phyloP scores from a whole-genome alignment of 73 alveolate genomes.

The Paramecium sonneborni region DNA sequence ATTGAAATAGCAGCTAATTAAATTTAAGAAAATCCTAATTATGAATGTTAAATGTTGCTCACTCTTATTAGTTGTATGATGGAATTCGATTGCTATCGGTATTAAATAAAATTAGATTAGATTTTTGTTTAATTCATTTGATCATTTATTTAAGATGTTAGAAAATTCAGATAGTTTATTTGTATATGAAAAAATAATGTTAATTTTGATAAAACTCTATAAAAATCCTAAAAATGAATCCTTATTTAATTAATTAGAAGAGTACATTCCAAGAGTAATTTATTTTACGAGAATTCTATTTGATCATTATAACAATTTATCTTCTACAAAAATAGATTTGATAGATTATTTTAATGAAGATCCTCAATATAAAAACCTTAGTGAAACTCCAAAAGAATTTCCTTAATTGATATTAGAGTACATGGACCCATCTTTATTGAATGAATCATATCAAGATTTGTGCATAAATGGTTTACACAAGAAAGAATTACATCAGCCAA shows the following conservation, averaged over 20 bases:
- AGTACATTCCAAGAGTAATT: not conserved
- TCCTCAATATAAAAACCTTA: not conserved
- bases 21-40: not conserved
- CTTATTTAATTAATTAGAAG: not conserved
- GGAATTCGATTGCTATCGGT: conserved; percentile 29
- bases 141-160: not conserved
- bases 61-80: not conserved
- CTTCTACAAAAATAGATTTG: conserved; percentile 19
- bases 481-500: not conserved
- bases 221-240: not conserved
- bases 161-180: not conserved
- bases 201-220: not conserved
- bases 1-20: not conserved
- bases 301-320: conserved; percentile 8
- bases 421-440: not conserved
- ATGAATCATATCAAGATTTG: not conserved
- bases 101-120: not conserved
- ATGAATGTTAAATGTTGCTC: not conserved
- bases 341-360: not conserved
- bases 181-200: not conserved
- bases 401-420: not conserved
- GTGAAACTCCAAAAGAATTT: conserved; percentile 10
- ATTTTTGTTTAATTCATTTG: not conserved
- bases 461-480: not conserved
- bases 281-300: not conserved